Conservation (phyloP, 2,329 filamentous ascomycete genomes). For the Myrmaecium sp. region DNA sequence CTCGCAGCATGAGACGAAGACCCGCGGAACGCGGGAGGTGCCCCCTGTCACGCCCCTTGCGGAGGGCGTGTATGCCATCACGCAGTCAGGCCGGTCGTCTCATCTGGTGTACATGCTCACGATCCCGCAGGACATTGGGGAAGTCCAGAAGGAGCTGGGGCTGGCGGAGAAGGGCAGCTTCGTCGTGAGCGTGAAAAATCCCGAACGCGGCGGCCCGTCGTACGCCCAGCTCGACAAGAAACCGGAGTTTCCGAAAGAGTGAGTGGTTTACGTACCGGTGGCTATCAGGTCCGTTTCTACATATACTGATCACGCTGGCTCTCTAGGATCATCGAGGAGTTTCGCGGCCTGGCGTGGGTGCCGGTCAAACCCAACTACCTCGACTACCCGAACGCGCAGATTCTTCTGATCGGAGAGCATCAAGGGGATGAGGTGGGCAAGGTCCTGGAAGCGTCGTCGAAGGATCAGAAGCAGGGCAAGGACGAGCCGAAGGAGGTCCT, state of each 20-base stretch:
- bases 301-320: conserved; percentile 4
- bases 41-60: conserved; percentile 60
- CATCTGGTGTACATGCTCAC: conserved; percentile 72
- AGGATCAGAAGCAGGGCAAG: conserved; percentile 39
- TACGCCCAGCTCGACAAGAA: conserved; percentile 45
- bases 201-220: conserved; percentile 47
- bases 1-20: conserved; percentile 59
- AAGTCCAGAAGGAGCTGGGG: conserved; percentile 61
- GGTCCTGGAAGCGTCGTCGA: conserved; percentile 39
- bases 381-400: conserved; percentile 57
- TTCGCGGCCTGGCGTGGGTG: conserved; percentile 56
- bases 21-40: conserved; percentile 47
- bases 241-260: conserved; percentile 56
- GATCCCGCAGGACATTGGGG: conserved; percentile 49
- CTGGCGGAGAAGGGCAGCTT: conserved; percentile 57
- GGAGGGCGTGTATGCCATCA: conserved; percentile 74
- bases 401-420: conserved; percentile 61
- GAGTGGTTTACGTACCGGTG: conserved; percentile 14
- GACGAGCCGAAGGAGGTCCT: conserved; percentile 53
- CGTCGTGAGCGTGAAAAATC: conserved; percentile 66
- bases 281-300: conserved; percentile 2
- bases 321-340: conserved; percentile 49
- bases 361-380: conserved; percentile 57
- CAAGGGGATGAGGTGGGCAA: conserved; percentile 34
- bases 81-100: conserved; percentile 45